These are phyloP conservation scores for Candida manassasensis DNA, from an alignment of 805 yeast genomes.

Conservation along the genomic window DNA sequence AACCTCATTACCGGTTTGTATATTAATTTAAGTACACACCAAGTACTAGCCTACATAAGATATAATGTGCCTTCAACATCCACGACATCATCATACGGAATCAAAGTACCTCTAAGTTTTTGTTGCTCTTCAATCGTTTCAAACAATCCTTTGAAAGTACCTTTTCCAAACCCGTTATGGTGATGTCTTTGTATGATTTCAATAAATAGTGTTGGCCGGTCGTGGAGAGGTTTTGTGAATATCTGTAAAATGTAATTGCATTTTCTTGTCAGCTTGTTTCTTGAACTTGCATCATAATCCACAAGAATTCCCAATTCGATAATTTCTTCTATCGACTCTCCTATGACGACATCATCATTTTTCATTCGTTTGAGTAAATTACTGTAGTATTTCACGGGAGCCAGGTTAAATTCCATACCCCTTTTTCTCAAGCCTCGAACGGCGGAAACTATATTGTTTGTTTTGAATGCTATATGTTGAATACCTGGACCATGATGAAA, in stretches of 20 bases:
- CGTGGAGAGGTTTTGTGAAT: slow-evolving; percentile 71
- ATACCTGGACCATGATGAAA: slow-evolving; percentile 79
- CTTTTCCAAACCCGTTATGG: slow-evolving; percentile 86
- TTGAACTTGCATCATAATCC: slow-evolving; percentile 62
- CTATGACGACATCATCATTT: slow-evolving; percentile 39
- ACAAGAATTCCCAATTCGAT: slow-evolving; percentile 56
- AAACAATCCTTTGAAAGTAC: slow-evolving; percentile 78
- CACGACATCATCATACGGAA: slow-evolving; percentile 4
- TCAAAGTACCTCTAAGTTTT: slow-evolving; percentile 58
- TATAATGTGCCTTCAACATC: no score
- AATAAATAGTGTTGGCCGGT: slow-evolving; percentile 76
- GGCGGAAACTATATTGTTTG: slow-evolving; percentile 55
- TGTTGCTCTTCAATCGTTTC: slow-evolving; percentile 82
- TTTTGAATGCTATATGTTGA: slow-evolving; percentile 74
- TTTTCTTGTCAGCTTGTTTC: slow-evolving; percentile 14
- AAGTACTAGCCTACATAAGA: no score
- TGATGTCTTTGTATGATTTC: slow-evolving; percentile 78
- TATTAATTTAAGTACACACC: no score
- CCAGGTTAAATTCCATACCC: slow-evolving; percentile 66
- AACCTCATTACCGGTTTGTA: no score
- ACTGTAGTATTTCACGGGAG: slow-evolving; percentile 55
- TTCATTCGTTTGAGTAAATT: slow-evolving; percentile 43
- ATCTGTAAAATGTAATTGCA: slow-evolving; percentile 75
- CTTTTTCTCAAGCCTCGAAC: slow-evolving; percentile 50
- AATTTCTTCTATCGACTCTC: slow-evolving; percentile 50